Evolutionary conservation across 2,329 filamentous ascomycete species (phyloP), one percentile per base, ranked within the genome.

Genomic region (Pestalotiopsis sp.): DNA sequence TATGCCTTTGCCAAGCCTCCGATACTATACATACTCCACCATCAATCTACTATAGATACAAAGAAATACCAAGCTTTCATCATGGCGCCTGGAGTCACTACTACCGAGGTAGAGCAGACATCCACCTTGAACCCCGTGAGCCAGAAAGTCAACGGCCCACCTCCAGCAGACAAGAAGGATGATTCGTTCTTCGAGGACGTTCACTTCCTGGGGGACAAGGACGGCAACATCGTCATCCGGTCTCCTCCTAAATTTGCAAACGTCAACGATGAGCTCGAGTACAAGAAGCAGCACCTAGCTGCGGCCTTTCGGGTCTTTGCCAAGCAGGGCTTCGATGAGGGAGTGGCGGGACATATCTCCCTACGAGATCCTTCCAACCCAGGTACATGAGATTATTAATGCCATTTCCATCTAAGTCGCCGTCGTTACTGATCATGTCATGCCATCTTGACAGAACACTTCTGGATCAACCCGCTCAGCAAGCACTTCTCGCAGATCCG

Each of bases 401-500:
- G 13, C 11, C 17, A n/a, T 36, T 27, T 41, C 14, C 5, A 59
- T 23, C n/a, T 20, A 39, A 1, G 2, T 2, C 12, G 27, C 12
- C 20, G 25, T 13, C 27, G 2, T 25, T 13, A 13, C 57, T 59
- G 57, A 59, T 27, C 25, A 36, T 36, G 31, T 36, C 31, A 2
- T 2, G 31, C 4, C 3, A 20, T 38, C 1, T 7, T 17, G 5
- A 13, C 7, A 61, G 52, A 67, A 4, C 66, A 67, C 58, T 67
- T 67, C 25, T 67, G 66, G 66, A 67, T 67, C 39, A 68, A 68
- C 31, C 60, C 60, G 25, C 60, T 67, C 2, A 64, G 57, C 56
- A 69, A 67, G 64, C 68, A 69, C 64, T 67, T 67, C 64, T 63
- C 64, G 9, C 41, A 52, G n/a, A 69, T 69, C 52, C 41, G 31